A percentile compares a stretch with the other conserved stretches of the same genome.
Evolutionary conservation across 176 grass and related monocot species (phyloP).

Genomic region (Carex parvula): DNA sequence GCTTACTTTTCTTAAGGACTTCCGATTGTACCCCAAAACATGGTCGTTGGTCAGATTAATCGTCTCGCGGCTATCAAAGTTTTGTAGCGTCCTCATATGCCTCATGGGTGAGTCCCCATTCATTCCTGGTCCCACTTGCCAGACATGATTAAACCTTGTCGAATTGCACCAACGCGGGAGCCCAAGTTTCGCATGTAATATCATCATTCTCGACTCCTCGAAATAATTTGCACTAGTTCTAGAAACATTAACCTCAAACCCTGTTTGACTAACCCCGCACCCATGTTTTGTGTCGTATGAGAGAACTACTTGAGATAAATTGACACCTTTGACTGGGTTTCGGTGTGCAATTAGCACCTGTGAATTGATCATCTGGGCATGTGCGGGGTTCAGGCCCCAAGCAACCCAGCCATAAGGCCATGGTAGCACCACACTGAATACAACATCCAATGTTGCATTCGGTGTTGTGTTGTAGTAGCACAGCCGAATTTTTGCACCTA

Average conservation of each 20-base stretch:
- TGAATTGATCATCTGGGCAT: background rate
- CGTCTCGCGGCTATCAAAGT: conserved; percentile 7
- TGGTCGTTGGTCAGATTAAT: background rate
- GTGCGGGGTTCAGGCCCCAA: background rate
- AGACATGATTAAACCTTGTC: background rate
- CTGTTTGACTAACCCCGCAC: background rate
- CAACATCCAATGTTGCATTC: background rate
- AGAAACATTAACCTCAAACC: background rate
- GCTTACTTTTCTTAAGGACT: background rate
- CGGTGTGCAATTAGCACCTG: conserved; percentile 5
- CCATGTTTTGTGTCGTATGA: conserved; percentile 3
- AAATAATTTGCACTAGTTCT: background rate
- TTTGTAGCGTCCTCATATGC: background rate
- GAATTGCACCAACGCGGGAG: background rate
- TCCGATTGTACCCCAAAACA: background rate
- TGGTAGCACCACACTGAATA: background rate
- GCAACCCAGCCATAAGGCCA: background rate
- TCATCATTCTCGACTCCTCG: background rate
- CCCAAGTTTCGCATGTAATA: background rate
- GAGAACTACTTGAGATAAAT: background rate
- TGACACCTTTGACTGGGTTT: background rate
- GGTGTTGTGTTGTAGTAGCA: conserved; percentile 23
- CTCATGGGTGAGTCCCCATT: background rate
- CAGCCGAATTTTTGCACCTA: background rate
- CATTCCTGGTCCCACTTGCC: conserved; percentile 11